A percentile compares a stretch with the other conserved stretches of the same genome.
Conservation (phyloP, 352 stramenopile species). For the Thalassiosira exigua region DNA sequence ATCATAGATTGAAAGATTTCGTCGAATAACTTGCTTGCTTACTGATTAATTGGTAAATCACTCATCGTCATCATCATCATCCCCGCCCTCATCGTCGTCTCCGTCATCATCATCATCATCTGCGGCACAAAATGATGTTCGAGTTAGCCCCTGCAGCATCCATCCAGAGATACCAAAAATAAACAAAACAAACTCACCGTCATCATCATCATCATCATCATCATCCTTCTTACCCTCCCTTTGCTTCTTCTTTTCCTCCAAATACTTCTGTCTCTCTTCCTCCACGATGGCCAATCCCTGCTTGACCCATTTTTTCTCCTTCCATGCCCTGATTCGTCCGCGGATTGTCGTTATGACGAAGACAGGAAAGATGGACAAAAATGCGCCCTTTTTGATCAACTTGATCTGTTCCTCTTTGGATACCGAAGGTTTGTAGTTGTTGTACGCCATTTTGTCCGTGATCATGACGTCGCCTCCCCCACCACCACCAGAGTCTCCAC, state of each 20-base stretch:
- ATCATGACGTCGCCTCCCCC: conserved; percentile 43
- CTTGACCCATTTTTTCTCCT: conserved; percentile 44
- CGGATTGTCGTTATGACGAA: conserved; percentile 56
- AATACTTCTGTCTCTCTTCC: conserved; percentile 47
- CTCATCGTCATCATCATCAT: too few species aligned
- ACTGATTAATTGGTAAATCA: too few species aligned
- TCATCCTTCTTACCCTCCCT: conserved; percentile 35
- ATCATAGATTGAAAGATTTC: too few species aligned
- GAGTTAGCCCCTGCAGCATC: too few species aligned
- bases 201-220: conserved; percentile 39
- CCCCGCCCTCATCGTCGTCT: conserved; percentile 14
- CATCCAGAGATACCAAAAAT: conserved; percentile 16
- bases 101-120: conserved; percentile 41
- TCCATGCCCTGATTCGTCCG: conserved; percentile 48
- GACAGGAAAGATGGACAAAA: conserved; percentile 54
- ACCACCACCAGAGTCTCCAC: conserved; percentile 6
- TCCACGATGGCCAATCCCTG: conserved; percentile 44
- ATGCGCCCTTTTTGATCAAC: conserved; percentile 49
- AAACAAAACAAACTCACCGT: conserved; percentile 27
- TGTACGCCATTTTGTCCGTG: conserved; percentile 60
- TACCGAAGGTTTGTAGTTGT: conserved; percentile 49
- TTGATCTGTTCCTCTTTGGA: conserved; percentile 39
- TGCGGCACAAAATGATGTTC: too few species aligned
- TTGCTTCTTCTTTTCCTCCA: conserved; percentile 50
- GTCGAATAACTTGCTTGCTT: too few species aligned